Base-by-base conservation (phyloP, 2,329 filamentous ascomycete genomes). In the Diaporthe ilicicola region DNA sequence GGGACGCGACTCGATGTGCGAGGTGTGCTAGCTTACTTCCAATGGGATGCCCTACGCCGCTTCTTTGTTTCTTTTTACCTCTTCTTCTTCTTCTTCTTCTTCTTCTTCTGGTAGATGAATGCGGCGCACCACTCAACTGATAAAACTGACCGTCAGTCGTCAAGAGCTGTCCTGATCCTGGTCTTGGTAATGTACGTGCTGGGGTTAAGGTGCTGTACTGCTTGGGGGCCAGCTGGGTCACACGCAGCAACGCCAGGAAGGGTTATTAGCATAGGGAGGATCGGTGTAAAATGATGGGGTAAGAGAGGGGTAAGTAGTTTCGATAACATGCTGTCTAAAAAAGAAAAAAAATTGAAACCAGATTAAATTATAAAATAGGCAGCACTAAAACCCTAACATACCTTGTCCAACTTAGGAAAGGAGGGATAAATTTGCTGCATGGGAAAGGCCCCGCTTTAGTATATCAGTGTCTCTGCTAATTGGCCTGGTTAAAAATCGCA, bases 291-390 rank as follows among this genome's bases (percentile, higher is more conserved):
- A 15, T n/a, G n/a, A 12, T 7, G 50, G 44, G 15, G 29, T 12
- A 64, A 5, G 29, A 68, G 55, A 44, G 66, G 66, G 53, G 54
- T 39, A 68, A 51, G 37, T 17, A 50, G 53, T 17, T 15, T 59
- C 59, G 50, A 42, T 51, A 59, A 6, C 6, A n/a, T n/a, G n/a
- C n/a, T n/a, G n/a, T n/a, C n/a, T n/a, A n/a, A n/a, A n/a, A 27
- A 10, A 9, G 4, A 8, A 34, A 39, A 7, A 15, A 32, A 27
- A 2, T 3, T 24, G 10, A 15, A 39, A 39, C 8, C 3, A 39
- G n/a, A n/a, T n/a, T n/a, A 9, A 27, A 24, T 1, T 37, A 4
- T 13, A 5, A 37, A 37, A 19, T 9, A 39, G 13, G 9, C 13
- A 3, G 27, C 44, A 29, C 42, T 64, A 50, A 50, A 34, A 64